Evolutionary conservation across 129 eudicot species (phyloP).

Genomic region (Rutidosis leptorrhynchoides): DNA sequence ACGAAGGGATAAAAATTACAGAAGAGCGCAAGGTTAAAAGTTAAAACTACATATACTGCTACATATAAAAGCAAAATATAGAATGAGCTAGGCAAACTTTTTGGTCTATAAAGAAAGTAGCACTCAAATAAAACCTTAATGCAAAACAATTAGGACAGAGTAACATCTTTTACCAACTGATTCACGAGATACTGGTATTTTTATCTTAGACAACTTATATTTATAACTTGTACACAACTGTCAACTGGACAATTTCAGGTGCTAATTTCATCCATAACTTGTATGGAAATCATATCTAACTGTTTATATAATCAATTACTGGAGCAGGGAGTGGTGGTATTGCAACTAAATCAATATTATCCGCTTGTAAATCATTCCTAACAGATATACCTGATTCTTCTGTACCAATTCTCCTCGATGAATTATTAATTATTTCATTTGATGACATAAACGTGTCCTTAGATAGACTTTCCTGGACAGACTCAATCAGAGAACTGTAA

Average conservation of each 20-base stretch:
- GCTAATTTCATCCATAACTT: background rate
- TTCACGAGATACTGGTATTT: background rate
- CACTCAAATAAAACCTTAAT: background rate
- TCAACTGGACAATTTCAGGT: background rate
- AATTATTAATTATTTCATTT: slow-evolving; percentile 15
- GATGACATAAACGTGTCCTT: slow-evolving; percentile 24
- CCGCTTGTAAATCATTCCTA: slow-evolving; percentile 38
- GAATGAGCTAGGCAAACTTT: background rate
- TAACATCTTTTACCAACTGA: background rate
- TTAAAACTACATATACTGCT: too few relatives aligned
- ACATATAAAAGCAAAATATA: background rate
- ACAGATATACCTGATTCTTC: slow-evolving; percentile 27
- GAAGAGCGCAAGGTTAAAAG: too few relatives aligned
- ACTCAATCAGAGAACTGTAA: slow-evolving; percentile 40
- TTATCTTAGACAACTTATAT: background rate
- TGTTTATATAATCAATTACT: slow-evolving; percentile 13
- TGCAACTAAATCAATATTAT: slow-evolving; percentile 26
- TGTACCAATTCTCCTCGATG: slow-evolving; percentile 30
- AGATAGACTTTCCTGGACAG: slow-evolving; percentile 23
- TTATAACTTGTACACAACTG: slow-evolving; percentile 1
- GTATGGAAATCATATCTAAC: background rate
- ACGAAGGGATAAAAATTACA: too few relatives aligned
- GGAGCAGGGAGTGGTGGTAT: slow-evolving; percentile 54
- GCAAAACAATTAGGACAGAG: background rate
- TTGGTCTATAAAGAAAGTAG: background rate